Evolutionary conservation across 169 alveolate species (phyloP), one percentile per base, ranked within the genome.

Genomic region (Pseudocohnilembus persalinus): DNA sequence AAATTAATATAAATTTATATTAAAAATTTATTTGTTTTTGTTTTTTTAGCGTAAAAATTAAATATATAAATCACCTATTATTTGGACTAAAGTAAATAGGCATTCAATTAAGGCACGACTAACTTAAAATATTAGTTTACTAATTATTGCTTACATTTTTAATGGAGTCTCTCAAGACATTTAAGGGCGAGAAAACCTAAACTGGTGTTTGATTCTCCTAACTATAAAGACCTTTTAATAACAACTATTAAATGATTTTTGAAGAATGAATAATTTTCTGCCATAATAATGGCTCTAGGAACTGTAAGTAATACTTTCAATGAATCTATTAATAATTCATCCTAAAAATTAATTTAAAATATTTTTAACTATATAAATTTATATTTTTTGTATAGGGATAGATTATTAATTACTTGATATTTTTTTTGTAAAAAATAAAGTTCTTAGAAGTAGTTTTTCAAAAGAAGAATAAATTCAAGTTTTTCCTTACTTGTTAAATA

Each of bases 261-360:
- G 82, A 80, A 86, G 74, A 83, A 83, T 72, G 77, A 77, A n/a
- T 83, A 89, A 74, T 90, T 83, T 31, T 86, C 85, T 63, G 83
- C 83, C 32, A 86, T 81, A 28, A 90, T 83, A 34, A 90, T 73
- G n/a, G 72, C 64, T 74, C 83, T 73, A 26, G 93, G 93, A 30
- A 90, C 87, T 86, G 91, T 90, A 34, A 90, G 80, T 74, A 86
- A 64, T 76, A 88, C 74, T 81, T 90, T 90, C 27, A 90, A 83
- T 27, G 89, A 85, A 76, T 90, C 89, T 79, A 83, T 83, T 68
- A 90, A 76, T 76, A 90, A 76, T 79, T 90, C 93, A 87, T 90
- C 93, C 83, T 90, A 88, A 49, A 84, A 90, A 63, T 86, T 11
- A 49, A 78, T 81, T 83, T 90, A 30, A 90, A 49, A 75, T 89